Base-by-base conservation (phyloP, 1,284 basidiomycete genomes). In the Blastosporella zonata region DNA sequence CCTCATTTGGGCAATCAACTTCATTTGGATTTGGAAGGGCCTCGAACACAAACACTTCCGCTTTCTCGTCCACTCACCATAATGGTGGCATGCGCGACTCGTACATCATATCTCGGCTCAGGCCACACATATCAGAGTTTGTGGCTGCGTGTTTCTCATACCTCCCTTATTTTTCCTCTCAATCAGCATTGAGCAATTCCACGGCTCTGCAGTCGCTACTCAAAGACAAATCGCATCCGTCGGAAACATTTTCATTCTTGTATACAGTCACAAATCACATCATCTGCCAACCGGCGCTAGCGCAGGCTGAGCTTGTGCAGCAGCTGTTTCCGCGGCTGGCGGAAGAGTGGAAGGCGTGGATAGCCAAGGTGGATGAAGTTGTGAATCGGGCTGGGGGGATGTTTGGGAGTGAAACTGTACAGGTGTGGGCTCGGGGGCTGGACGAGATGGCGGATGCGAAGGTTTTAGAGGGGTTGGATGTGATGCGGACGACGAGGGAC, bases 301-400 rank as follows among this genome's bases (percentile, higher is more conserved):
- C 83, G 3, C 82, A 84, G 56, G 68, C 74, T 7, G 74, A 77
- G 34, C 68, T 90, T 18, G 71, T 66, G 6, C 79, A 79, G 6
- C 64, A 77, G 43, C 64, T 90, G 3, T 68, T 82, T 43, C 77
- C 79, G 1, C 82, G 85, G 12, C 66, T 91, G 29, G 58, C 71
- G 8, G 73, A 81, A 37, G 88, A 91, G 62, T 91, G 89, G 89
- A 75, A 69, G 42, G 80, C 79, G 10, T 91, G 88, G 88, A 72
- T 88, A n/a, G 71, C 79, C 36, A 74, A 74, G 37, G 72, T 90
- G 23, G 84, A 89, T 57, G 69, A 78, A 15, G 67, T 77, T 8
- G 84, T 87, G 2, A 90, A 90, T 59, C 70, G 67, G n/a, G 72
- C 85, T 54, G 84, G 79, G 5, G 81, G 85, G 3, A 89, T 91